Evolutionary conservation across 1,284 basidiomycete genomes (phyloP), one percentile per base, ranked within the genome.

Genomic region (Volvariella surrecta): DNA sequence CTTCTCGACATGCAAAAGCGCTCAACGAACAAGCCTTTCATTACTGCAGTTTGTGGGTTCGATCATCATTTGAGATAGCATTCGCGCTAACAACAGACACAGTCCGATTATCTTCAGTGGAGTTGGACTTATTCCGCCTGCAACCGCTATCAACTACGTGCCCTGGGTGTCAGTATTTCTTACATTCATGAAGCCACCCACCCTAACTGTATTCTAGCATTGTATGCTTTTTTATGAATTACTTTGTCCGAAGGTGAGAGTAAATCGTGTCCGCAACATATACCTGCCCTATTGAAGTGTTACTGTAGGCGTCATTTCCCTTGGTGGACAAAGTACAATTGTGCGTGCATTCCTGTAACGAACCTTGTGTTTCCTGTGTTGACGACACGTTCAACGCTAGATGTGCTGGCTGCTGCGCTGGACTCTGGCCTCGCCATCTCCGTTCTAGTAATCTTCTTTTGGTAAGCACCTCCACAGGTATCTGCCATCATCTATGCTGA

Each of bases 311-410:
- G 71, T 38, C 66, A 75, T 51, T 85, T 84, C 62, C 61, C 70
- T 0, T 84, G 79, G 78, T 86, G 82, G 82, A 70, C 73, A 17
- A 82, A 82, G 61, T 83, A 79, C 60, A 82, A 82, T 55, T 82
- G 72, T 71, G 48, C 43, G 45, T 37, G 7, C 4, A 24, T 19
- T 22, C 30, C 19, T n/a, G n/a, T n/a, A n/a, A n/a, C n/a, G n/a
- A n/a, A n/a, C n/a, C n/a, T n/a, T n/a, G n/a, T n/a, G n/a, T n/a
- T n/a, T n/a, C n/a, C n/a, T n/a, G n/a, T n/a, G n/a, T n/a, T n/a
- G n/a, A n/a, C n/a, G n/a, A n/a, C n/a, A n/a, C n/a, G n/a, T n/a
- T n/a, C 17, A 4, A 22, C 22, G 21, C 1, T 39, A 73, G 70
- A 81, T 53, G 71, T 81, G 9, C 62, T 79, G 20, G 76, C 78